Evolutionary conservation across 1,284 basidiomycete genomes (phyloP).

Genomic region (Singerocomus rubriflavus): DNA sequence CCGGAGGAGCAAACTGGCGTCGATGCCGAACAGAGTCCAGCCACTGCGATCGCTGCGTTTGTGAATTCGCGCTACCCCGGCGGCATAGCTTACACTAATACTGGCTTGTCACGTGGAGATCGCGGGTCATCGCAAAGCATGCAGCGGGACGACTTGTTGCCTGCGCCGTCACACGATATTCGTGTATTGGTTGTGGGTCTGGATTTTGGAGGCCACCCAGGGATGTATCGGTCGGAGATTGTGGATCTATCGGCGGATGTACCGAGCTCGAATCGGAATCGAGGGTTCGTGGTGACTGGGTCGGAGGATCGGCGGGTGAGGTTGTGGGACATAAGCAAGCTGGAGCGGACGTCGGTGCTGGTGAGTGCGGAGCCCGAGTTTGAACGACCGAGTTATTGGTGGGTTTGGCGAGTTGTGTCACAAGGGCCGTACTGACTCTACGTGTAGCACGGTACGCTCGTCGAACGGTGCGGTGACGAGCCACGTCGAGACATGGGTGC

Average conservation of each 20-base stretch:
- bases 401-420: conserved; percentile 14
- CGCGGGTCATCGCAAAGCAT: conserved; percentile 27
- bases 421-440: background rate
- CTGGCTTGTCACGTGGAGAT: conserved; percentile 23
- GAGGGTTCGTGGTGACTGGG: conserved; percentile 77
- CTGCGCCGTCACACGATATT: conserved; percentile 55
- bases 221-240: conserved; percentile 53
- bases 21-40: conserved; percentile 59
- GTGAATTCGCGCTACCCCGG: conserved; percentile 46
- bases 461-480: conserved; percentile 43
- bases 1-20: conserved; percentile 47
- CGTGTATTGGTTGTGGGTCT: conserved; percentile 63
- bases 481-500: conserved; percentile 65
- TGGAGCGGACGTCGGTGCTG: conserved; percentile 71
- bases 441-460: conserved; percentile 31
- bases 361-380: conserved; percentile 67
- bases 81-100: conserved; percentile 25
- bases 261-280: conserved; percentile 36
- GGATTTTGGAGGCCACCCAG: conserved; percentile 69
- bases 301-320: conserved; percentile 81
- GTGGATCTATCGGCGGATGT: conserved; percentile 46
- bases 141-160: conserved; percentile 35
- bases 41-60: conserved; percentile 61
- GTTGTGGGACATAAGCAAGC: conserved; percentile 76
- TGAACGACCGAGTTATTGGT: conserved; percentile 73